Evolutionary conservation across 108 stramenopile genomes (phyloP).

Genomic region (Nitzschia palea): DNA sequence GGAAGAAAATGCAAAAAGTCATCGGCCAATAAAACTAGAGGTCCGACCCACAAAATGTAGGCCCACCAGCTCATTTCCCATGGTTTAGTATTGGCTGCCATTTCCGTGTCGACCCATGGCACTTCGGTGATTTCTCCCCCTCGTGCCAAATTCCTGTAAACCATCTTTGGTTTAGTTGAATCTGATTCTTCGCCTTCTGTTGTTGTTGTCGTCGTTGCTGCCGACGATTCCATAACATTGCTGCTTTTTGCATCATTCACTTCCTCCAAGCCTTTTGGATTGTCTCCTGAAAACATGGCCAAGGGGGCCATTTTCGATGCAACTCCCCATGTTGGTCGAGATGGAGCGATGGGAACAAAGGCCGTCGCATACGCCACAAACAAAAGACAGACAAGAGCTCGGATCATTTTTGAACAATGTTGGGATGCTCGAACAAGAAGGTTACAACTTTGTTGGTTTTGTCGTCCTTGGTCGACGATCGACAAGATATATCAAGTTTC

Average conservation of each 20-base stretch:
- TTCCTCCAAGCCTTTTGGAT: conserved; percentile 2
- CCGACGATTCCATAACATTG: not conserved
- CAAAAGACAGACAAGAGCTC: not conserved
- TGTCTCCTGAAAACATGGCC: conserved; percentile 2
- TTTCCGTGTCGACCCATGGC: conserved; percentile 34
- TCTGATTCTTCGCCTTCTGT: not conserved
- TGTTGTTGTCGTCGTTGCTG: not conserved
- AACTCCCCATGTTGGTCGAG: not conserved
- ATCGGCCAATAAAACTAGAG: conserved; percentile 15
- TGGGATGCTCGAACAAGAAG: no score
- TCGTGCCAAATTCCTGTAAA: conserved; percentile 17
- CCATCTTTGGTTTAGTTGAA: not conserved
- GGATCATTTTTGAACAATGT: not conserved
- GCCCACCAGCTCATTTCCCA: conserved; percentile 36
- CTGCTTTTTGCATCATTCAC: not conserved
- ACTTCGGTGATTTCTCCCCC: conserved; percentile 35
- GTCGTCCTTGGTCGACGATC: no score
- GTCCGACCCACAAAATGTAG: conserved; percentile 15
- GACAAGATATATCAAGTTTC: no score
- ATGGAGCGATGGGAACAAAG: not conserved
- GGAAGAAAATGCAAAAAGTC: conserved; percentile 33
- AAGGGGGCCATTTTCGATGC: not conserved
- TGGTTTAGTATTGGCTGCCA: conserved; percentile 38
- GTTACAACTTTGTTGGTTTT: no score
- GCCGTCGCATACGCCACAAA: not conserved